Evolutionary conservation across 495 filamentous ascomycete genomes (phyloP).

Genomic region (Penicillium taxi): DNA sequence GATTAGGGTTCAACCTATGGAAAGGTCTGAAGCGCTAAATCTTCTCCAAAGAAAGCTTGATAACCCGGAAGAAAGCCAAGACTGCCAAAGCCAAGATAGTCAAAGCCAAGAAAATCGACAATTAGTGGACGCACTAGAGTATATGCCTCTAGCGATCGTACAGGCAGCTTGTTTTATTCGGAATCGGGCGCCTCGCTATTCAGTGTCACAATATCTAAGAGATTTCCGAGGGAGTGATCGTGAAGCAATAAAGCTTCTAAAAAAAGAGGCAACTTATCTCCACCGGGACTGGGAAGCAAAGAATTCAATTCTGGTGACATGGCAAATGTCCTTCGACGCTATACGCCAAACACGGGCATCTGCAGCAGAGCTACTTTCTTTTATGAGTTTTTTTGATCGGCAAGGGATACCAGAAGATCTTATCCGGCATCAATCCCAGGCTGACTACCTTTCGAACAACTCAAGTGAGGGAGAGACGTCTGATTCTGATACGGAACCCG

Average conservation of each 20-base stretch:
- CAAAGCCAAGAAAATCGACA: not conserved
- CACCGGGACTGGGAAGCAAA: slow-evolving; percentile 13
- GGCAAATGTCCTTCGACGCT: slow-evolving; percentile 27
- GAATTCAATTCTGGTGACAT: slow-evolving; percentile 21
- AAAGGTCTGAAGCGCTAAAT: not conserved
- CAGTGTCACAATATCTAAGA: slow-evolving; percentile 28
- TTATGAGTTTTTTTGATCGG: slow-evolving; percentile 14
- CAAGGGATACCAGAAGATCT: slow-evolving; percentile 6
- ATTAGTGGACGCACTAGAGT: not conserved
- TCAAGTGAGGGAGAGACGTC: not conserved
- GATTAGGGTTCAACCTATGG: not conserved
- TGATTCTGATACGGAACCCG: not conserved
- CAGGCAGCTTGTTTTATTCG: not conserved
- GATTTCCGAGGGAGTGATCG: slow-evolving; percentile 17
- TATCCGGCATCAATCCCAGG: not conserved
- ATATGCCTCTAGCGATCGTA: not conserved
- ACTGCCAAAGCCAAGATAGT: too few relatives aligned
- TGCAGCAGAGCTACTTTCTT: slow-evolving; percentile 12
- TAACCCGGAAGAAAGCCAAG: not conserved
- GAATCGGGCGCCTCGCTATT: slow-evolving; percentile 14
- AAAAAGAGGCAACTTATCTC: slow-evolving; percentile 1
- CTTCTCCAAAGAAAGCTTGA: slow-evolving; percentile 2
- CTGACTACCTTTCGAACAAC: not conserved
- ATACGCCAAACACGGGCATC: slow-evolving; percentile 12
- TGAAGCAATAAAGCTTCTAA: slow-evolving; percentile 1